Evolutionary conservation across 2,329 filamentous ascomycete species (phyloP), one percentile per base, ranked within the genome.

Genomic region (Exophiala viscosa): DNA sequence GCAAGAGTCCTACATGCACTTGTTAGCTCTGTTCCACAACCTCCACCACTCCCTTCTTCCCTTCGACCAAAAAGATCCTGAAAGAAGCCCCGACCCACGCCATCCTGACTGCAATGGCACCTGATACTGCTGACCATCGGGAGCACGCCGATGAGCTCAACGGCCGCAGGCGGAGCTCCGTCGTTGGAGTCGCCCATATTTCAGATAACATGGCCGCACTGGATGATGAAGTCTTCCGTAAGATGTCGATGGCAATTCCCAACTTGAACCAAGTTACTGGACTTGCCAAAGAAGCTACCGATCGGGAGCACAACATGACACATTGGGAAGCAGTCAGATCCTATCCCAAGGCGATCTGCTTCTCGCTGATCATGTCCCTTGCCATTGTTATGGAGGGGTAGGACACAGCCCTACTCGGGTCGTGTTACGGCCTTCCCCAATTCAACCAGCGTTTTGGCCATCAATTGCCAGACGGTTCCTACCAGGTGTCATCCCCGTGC

Each of bases 351-450:
- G 90, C 90, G 15, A 84, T 95, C 53, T 79, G 75, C 20, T 96
- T 88, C 88, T 89, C 85, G 62, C 64, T 95, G 45, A 74, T 95
- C 53, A 91, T 96, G 69, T 91, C 87, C 14, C 91, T 88, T 0
- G 90, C 87, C 67, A 93, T 95, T 65, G 84, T 83, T 63, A 95
- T 95, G 90, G 90, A 95, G 69, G 89, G 88, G 31, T 52, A 52
- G 15, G 43, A 52, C 34, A 28, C 33, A 5, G 40, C 33, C 9
- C 50, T 93, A 48, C 83, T 92, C 63, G 88, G 86, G 44, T 13
- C 57, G 52, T 3, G 64, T 23, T 56, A 49, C 28, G 53, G 50
- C 5, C 31, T 56, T 3, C 62, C 36, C 7, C 15, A 15, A 7
- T 40, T 40, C 13, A 20, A 70, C 48, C 58, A 58, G 34, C 71